Conservation (phyloP, 2,329 filamentous ascomycete genomes). For the Neofusicoccum sp. region DNA sequence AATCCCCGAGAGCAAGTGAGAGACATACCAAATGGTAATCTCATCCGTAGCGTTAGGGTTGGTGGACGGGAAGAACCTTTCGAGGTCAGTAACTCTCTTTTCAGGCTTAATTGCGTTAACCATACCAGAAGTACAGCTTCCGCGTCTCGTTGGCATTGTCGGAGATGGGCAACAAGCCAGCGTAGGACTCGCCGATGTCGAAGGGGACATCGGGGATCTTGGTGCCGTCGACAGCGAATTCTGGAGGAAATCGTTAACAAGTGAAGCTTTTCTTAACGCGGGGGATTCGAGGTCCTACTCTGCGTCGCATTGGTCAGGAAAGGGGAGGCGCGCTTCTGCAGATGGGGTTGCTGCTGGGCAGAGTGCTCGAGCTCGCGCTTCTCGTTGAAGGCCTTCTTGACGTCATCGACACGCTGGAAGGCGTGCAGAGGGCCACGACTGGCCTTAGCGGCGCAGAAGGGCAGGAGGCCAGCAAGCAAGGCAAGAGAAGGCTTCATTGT, state of each 20-base stretch:
- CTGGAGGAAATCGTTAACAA: conserved; percentile 39
- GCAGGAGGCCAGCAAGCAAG: neutral
- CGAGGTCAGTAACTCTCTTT: neutral
- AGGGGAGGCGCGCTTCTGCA: conserved; percentile 34
- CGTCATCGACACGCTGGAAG: conserved; percentile 12
- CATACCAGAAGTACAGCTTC: conserved; percentile 60
- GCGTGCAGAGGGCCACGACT: neutral
- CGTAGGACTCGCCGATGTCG: conserved; percentile 65
- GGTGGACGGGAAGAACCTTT: conserved; percentile 61
- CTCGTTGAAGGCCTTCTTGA: conserved; percentile 24
- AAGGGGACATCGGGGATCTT: conserved; percentile 67
- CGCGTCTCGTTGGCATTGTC: conserved; percentile 48
- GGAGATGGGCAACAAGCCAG: conserved; percentile 61
- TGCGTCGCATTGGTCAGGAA: conserved; percentile 36
- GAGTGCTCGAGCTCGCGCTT: conserved; percentile 25
- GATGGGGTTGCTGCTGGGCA: conserved; percentile 21
- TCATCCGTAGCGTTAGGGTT: conserved; percentile 54
- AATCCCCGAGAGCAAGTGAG: too few relatives aligned
- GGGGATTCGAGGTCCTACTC: conserved; percentile 23
- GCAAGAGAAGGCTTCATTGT: conserved; percentile 6
- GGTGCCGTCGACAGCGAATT: conserved; percentile 63
- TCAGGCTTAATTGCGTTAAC: too few relatives aligned
- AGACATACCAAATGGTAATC: conserved; percentile 56
- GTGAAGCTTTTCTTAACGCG: too few relatives aligned
- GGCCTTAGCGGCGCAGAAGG: conserved; percentile 3